Evolutionary conservation across 1,284 basidiomycete species (phyloP), one percentile per base, ranked within the genome.

Genomic region (Athelia sp.): DNA sequence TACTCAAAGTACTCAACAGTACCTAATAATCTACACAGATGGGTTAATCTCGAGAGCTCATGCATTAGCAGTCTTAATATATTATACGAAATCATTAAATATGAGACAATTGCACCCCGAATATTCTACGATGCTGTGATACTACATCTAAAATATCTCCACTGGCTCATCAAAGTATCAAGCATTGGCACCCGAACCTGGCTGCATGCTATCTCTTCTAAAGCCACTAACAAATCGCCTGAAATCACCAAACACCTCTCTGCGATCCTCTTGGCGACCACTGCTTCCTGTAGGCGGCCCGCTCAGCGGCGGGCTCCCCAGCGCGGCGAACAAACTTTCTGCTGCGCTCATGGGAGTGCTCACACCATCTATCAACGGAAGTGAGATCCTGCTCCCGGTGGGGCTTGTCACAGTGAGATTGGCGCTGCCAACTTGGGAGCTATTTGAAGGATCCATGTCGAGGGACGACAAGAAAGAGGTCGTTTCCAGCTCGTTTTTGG

Each of bases 381-480:
- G 68, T 3, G 78, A 71, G 14, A 81, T 73, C 21, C 80, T 72
- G 52, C 81, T 81, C 4, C 73, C 74, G 17, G 73, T 75, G 0
- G 85, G 84, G 55, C 81, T 86, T 3, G 78, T 70, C 13, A 29
- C 26, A 29, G 26, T 29, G 14, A 83, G 64, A 34, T 71, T 77
- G 3, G 55, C 52, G n/a, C 73, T 68, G 31, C 62, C 68, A 32
- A 73, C 60, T 45, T 69, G 68, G 15, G 68, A 67, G 31, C 67
- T 72, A 29, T 63, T 61, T 1, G 75, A 64, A 1, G 90, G 90
- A 61, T 98, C 93, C 95, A 98, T 98, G 64, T 98, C 95, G 32
- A 98, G 78, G 0, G 84, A 80, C 0, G 92, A 89, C 43, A 96
- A 79, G 76, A 98, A 98, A 0, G 93, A 97, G 0, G 89, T 87